phyloP scores from a whole-genome alignment of 768 basidiomycete genomes.

The Hypholoma sublateritium region DNA sequence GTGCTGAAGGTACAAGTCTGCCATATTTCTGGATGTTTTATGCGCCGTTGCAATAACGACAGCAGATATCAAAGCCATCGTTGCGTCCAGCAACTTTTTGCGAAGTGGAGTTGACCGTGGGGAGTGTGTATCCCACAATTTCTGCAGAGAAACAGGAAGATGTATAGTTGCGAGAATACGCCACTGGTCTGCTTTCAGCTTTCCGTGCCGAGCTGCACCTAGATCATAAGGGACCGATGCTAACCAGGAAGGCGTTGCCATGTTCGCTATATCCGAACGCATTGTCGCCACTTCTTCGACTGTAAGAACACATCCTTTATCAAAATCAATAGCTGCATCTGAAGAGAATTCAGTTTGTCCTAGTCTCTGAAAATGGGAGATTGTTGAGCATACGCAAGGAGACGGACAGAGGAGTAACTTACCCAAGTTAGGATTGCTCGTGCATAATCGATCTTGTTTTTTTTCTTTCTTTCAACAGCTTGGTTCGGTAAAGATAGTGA shows the following conservation, averaged over 20 bases:
- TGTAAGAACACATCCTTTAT: constrained; percentile 8
- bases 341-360: not conserved
- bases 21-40: constrained; percentile 6
- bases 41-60: constrained; percentile 22
- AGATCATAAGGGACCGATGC: constrained; percentile 20
- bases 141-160: constrained; percentile 31
- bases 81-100: constrained; percentile 17
- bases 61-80: constrained; percentile 17
- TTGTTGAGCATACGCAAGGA: not conserved
- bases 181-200: constrained; percentile 38
- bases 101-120: not conserved
- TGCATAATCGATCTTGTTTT: no score
- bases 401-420: not conserved
- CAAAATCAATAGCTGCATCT: not conserved
- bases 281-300: constrained; percentile 17
- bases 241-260: constrained; percentile 25
- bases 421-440: not conserved
- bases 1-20: constrained; percentile 10
- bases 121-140: constrained; percentile 31
- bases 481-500: no score
- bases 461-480: no score
- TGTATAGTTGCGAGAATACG: constrained; percentile 27
- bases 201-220: constrained; percentile 20
- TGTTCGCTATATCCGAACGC: constrained; percentile 19
- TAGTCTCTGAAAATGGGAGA: not conserved